A percentile compares a stretch with the other conserved stretches of the same genome.
Conservation (phyloP, 2,329 filamentous ascomycete genomes). For the Penicillium italicum region DNA sequence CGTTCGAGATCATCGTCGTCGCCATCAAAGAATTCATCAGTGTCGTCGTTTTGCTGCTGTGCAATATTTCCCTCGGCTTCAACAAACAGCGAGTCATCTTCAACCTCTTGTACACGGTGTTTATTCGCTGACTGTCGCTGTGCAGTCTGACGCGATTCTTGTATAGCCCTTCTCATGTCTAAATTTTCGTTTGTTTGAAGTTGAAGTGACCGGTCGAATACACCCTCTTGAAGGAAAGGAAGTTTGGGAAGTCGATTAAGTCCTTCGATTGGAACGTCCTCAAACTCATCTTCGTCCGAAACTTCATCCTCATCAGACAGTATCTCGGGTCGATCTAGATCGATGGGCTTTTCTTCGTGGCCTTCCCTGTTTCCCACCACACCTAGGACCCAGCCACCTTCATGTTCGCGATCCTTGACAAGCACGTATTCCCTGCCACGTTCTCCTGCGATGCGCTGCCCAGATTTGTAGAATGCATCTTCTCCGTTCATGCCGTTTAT, state of each 20-base stretch:
- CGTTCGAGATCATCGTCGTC: constrained; percentile 73
- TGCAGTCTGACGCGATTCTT: constrained; percentile 37
- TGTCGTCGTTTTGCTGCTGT: constrained; percentile 24
- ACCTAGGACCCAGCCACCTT: constrained; percentile 92
- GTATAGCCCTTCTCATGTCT: constrained; percentile 48
- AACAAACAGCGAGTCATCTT: constrained; percentile 57
- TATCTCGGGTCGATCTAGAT: constrained; percentile 64
- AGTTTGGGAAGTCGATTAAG: constrained; percentile 75
- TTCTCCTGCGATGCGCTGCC: constrained; percentile 60
- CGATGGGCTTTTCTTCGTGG: constrained; percentile 81
- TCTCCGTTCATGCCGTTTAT: constrained; percentile 83
- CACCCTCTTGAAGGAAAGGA: constrained; percentile 38
- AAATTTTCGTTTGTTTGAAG: constrained; percentile 32
- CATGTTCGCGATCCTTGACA: constrained; percentile 90
- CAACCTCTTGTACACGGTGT: constrained; percentile 22
- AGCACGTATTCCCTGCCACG: constrained; percentile 91
- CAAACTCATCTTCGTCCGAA: constrained; percentile 72
- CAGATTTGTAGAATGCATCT: constrained; percentile 64
- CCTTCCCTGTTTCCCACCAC: constrained; percentile 85
- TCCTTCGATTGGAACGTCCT: constrained; percentile 88
- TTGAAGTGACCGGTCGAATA: constrained; percentile 37
- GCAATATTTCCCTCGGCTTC: constrained; percentile 43
- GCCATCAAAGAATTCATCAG: constrained; percentile 57
- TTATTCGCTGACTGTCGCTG: background rate
- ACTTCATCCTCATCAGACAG: constrained; percentile 59